Base-by-base conservation (phyloP, 208 protist genomes). In the Wallacemonas sp. region DNA sequence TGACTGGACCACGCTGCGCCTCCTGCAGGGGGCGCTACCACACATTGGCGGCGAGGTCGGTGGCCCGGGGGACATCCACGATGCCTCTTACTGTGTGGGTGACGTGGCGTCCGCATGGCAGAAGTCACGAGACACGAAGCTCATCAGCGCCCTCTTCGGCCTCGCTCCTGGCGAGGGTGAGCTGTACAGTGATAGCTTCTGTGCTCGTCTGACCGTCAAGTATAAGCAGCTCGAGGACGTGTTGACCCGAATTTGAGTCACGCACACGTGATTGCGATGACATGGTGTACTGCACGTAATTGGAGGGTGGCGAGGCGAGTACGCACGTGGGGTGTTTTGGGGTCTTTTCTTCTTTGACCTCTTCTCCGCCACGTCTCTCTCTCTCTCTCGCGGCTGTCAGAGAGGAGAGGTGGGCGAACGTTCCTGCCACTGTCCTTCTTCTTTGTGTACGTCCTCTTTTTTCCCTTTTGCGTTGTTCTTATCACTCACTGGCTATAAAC, bases 1-100 rank as follows among this genome's bases (percentile, higher is more conserved):
- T 29, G 80, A 62, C 44, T 60, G 21, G 19, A 29, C 36, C 0
- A 24, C 66, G 37, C 29, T 63, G 29, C 60, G 36, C 19, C 57
- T 26, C 12, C 54, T 66, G 12, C 73, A 24, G 29, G 6, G 21
- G 6, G 27, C n/a, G 55, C 22, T 62, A 12, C 55, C 27, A 37
- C 27, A 42, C 37, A 17, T 12, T 17, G 17, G 37, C 37, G 17
- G 37, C 37, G 17, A 27, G n/a, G n/a, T n/a, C n/a, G n/a, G n/a
- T n/a, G n/a, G n/a, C n/a, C n/a, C n/a, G n/a, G n/a, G n/a, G n/a
- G n/a, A n/a, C n/a, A n/a, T n/a, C n/a, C n/a, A n/a, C n/a, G n/a
- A n/a, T n/a, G n/a, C n/a, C n/a, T n/a, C n/a, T n/a, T n/a, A n/a
- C n/a, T n/a, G n/a, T n/a, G n/a, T n/a, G n/a, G n/a, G n/a, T n/a